phyloP scores from a whole-genome alignment of 2,329 filamentous ascomycete genomes.

The Trichophyton benhamiae region DNA sequence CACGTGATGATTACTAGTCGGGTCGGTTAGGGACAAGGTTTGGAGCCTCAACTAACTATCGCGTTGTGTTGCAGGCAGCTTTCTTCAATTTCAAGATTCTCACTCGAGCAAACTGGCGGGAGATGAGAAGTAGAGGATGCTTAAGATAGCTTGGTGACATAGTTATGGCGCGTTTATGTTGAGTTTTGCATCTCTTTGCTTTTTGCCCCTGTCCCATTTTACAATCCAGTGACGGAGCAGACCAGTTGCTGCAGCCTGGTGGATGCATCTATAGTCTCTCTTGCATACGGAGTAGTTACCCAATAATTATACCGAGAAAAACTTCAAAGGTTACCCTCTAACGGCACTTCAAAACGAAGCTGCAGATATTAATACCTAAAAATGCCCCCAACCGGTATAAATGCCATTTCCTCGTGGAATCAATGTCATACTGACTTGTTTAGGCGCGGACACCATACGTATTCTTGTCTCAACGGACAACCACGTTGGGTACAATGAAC shows the following conservation, averaged over 20 bases:
- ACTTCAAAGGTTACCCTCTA: not conserved
- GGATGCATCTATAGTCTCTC: not conserved
- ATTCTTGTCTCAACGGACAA: conserved; percentile 93
- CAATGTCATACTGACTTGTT: not conserved
- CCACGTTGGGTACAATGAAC: conserved; percentile 92
- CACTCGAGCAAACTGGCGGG: too few relatives aligned
- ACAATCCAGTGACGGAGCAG: not conserved
- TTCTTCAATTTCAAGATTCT: too few relatives aligned
- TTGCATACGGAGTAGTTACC: not conserved
- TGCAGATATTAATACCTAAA: not conserved
- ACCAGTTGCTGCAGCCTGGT: not conserved
- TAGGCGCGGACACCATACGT: conserved; percentile 71
- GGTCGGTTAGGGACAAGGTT: too few relatives aligned
- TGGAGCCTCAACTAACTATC: too few relatives aligned
- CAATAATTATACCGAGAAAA: not conserved
- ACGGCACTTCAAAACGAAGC: too few relatives aligned
- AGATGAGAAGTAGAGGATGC: too few relatives aligned
- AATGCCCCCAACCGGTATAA: not conserved
- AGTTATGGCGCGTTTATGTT: too few relatives aligned
- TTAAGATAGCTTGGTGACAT: too few relatives aligned
- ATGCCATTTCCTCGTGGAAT: not conserved
- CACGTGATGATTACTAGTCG: too few relatives aligned
- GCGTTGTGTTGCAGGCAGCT: too few relatives aligned
- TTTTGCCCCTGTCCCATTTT: too few relatives aligned
- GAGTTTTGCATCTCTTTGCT: too few relatives aligned